phyloP scores from a whole-genome alignment of 208 protist genomes.

The Phytomonas serpens region DNA sequence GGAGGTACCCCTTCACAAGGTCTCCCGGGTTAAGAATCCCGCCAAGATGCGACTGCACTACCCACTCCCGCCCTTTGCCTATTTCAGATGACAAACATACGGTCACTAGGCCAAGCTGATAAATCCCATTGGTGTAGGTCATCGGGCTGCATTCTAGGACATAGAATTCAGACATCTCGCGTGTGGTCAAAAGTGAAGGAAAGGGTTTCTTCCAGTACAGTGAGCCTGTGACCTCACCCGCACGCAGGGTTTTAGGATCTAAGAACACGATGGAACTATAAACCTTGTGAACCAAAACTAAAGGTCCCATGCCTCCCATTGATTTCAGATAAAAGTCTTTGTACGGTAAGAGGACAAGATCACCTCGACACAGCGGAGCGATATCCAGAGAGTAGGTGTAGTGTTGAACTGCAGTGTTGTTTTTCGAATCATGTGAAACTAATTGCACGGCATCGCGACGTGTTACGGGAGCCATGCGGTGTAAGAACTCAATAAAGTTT shows the following conservation, averaged over 20 bases:
- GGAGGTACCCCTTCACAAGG: slow-evolving; percentile 90
- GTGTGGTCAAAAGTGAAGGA: slow-evolving; percentile 56
- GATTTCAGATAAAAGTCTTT: slow-evolving; percentile 72
- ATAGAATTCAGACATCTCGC: slow-evolving; percentile 91
- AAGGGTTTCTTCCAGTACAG: slow-evolving; percentile 96
- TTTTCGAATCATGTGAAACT: slow-evolving; percentile 97
- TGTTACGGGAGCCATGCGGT: slow-evolving; percentile 86
- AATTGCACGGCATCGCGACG: slow-evolving; percentile 93
- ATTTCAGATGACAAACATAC: slow-evolving; percentile 94
- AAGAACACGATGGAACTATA: slow-evolving; percentile 94
- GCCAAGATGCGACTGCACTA: slow-evolving; percentile 93
- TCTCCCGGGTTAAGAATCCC: slow-evolving; percentile 92
- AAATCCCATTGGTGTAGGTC: slow-evolving; percentile 76
- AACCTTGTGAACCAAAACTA: slow-evolving; percentile 93
- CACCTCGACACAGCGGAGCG: slow-evolving; percentile 95
- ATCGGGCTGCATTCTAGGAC: slow-evolving; percentile 91
- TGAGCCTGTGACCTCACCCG: slow-evolving; percentile 80
- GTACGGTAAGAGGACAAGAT: slow-evolving; percentile 91
- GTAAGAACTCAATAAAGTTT: slow-evolving; percentile 96
- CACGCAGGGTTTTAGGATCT: slow-evolving; percentile 93
- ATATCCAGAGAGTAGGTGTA: slow-evolving; percentile 97
- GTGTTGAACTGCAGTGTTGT: slow-evolving; percentile 97
- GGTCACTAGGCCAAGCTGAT: slow-evolving; percentile 90
- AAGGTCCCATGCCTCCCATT: slow-evolving; percentile 86
- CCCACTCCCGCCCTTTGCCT: slow-evolving; percentile 90